These are phyloP conservation scores for Orobanche coerulescens DNA, from an alignment of 257 asterid genomes.

Conservation along the genomic window DNA sequence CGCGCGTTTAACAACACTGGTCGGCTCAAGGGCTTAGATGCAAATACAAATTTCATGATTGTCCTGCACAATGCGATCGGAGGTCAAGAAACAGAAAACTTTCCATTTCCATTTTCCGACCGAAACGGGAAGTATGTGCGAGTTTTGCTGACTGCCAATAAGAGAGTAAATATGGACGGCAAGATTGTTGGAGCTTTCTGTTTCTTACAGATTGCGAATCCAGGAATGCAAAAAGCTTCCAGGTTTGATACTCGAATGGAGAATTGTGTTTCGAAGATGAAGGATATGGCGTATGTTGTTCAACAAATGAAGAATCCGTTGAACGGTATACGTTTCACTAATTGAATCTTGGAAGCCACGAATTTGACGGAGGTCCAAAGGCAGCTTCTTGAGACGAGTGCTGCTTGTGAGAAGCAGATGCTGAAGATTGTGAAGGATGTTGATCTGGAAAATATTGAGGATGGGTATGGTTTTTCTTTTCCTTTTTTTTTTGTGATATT, in stretches of 20 bases:
- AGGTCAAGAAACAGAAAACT: slow-evolving; percentile 65
- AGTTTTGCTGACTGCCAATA: slow-evolving; percentile 62
- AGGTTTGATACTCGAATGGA: slow-evolving; percentile 54
- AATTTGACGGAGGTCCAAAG: slow-evolving; percentile 65
- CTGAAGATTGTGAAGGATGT: slow-evolving; percentile 58
- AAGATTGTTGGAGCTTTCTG: slow-evolving; percentile 64
- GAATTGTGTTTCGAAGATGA: slow-evolving; percentile 44
- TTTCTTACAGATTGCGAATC: slow-evolving; percentile 67
- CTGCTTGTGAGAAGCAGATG: slow-evolving; percentile 83
- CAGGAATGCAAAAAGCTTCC: slow-evolving; percentile 53
- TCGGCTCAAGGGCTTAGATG: slow-evolving; percentile 63
- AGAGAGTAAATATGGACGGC: slow-evolving; percentile 59
- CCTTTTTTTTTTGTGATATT: no score
- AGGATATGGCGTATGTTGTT: slow-evolving; percentile 44
- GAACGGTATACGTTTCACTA: slow-evolving; percentile 68
- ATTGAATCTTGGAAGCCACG: slow-evolving; percentile 54
- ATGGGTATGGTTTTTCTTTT: slow-evolving; percentile 56
- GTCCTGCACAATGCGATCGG: slow-evolving; percentile 71
- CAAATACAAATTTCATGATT: slow-evolving; percentile 64
- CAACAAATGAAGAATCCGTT: slow-evolving; percentile 36
- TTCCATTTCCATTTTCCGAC: slow-evolving; percentile 61
- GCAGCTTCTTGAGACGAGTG: slow-evolving; percentile 65
- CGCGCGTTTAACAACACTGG: no score
- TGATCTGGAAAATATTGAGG: slow-evolving; percentile 59
- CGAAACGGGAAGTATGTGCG: slow-evolving; percentile 57